phyloP scores from a whole-genome alignment of 306 rosid genomes.

The Inga oerstediana region DNA sequence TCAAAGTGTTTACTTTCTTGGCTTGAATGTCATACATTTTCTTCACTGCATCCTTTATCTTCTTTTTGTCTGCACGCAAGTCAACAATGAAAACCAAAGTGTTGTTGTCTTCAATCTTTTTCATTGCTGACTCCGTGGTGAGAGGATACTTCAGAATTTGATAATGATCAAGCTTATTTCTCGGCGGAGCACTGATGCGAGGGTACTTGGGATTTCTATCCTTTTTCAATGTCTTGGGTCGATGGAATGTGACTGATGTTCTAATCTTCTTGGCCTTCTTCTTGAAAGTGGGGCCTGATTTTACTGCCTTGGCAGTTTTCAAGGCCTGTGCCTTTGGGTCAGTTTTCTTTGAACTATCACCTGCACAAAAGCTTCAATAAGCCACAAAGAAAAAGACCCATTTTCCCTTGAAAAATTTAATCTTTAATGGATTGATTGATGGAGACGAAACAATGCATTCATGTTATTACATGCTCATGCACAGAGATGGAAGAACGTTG shows the following conservation, averaged over 20 bases:
- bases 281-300: constrained; percentile 52
- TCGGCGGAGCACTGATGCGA: constrained; percentile 76
- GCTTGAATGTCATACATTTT: constrained; percentile 91
- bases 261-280: constrained; percentile 63
- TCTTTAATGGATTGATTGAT: background rate
- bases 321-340: constrained; percentile 67
- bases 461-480: background rate
- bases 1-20: constrained; percentile 86
- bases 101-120: constrained; percentile 87
- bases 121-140: constrained; percentile 90
- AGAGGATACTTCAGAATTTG: constrained; percentile 81
- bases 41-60: constrained; percentile 81
- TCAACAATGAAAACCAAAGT: constrained; percentile 91
- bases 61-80: constrained; percentile 86
- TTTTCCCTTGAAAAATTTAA: background rate
- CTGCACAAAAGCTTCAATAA: constrained; percentile 31
- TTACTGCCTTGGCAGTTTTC: constrained; percentile 62
- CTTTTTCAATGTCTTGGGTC: constrained; percentile 74
- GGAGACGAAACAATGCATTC: background rate
- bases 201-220: constrained; percentile 84
- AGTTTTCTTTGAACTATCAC: constrained; percentile 51
- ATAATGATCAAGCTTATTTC: constrained; percentile 87
- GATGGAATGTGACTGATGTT: constrained; percentile 56
- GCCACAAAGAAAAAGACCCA: background rate
- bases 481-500: background rate